Evolutionary conservation across 1,284 basidiomycete genomes (phyloP), one percentile per base, ranked within the genome.

Genomic region (Cryptococcus sp.): DNA sequence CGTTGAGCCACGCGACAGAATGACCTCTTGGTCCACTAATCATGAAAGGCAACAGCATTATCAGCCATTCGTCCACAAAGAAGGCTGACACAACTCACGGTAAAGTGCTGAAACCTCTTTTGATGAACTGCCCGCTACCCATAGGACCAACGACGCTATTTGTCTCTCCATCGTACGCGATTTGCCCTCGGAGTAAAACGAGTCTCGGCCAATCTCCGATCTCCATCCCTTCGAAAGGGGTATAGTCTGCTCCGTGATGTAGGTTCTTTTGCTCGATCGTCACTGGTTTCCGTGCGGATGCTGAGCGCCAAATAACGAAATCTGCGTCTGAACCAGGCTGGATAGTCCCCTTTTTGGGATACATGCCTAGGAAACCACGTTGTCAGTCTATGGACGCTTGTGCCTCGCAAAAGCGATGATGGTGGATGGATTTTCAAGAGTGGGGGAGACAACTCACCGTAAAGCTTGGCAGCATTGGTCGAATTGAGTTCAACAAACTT

Each of bases 401-500:
- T 10, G 13, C 29, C 29, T 34, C 29, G 13, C 29, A 13, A 34
- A 55, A 59, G 53, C 29, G n/a, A 50, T 17, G 7, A 8, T 16
- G 16, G 15, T 2, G 23, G 17, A 26, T 11, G 4, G 13, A 45
- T 8, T 19, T 15, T 37, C 23, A 39, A 20, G 19, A 19, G 26
- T 3, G 13, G 45, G 22, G 6, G 34, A 41, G 3, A 15, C 17
- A 19, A 58, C 57, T 23, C 20, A 59, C 60, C 63, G 48, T 65
- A 65, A 7, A 63, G 61, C 56, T 66, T 67, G 1, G 68, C 65
- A 5, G 68, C 65, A 34, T 68, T 67, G 13, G 65, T 61, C 23
- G 62, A 69, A 54, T 64, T 70, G 37, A 70, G 62, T 59, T 70
- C 69, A 48, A 73, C 70, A 44, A 70, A 73, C 38, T 66, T 63